A percentile compares a stretch with the other conserved stretches of the same genome.
phyloP scores from a whole-genome alignment of 768 basidiomycete genomes.

The Lactarius psammicola region DNA sequence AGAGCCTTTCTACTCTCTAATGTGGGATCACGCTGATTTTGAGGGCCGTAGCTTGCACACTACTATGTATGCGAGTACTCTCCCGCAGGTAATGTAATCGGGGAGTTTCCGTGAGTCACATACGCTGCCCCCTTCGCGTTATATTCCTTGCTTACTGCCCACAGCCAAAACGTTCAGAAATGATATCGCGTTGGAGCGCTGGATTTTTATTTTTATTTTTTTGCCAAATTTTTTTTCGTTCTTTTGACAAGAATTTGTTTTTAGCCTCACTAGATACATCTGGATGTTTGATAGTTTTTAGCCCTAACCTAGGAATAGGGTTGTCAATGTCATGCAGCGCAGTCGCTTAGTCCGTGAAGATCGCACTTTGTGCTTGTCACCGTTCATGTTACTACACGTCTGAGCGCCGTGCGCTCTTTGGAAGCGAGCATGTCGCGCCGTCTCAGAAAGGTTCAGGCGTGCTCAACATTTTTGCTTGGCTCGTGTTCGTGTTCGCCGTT shows the following conservation, averaged over 20 bases:
- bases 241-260: not conserved
- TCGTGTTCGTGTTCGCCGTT: conserved; percentile 41
- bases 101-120: conserved; percentile 55
- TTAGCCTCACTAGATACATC: conserved; percentile 16
- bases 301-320: conserved; percentile 18
- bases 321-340: not conserved
- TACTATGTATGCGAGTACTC: conserved; percentile 72
- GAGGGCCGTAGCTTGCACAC: conserved; percentile 45
- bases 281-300: conserved; percentile 16
- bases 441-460: conserved; percentile 19
- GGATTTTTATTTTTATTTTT: not conserved
- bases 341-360: not conserved
- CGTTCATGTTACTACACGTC: not conserved
- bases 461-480: conserved; percentile 39
- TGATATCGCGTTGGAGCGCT: conserved; percentile 1
- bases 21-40: conserved; percentile 5
- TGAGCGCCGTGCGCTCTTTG: conserved; percentile 3
- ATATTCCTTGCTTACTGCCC: not conserved
- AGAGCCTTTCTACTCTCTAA: not conserved
- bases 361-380: not conserved
- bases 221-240: not conserved
- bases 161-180: conserved; percentile 36
- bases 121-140: not conserved
- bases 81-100: conserved; percentile 61
- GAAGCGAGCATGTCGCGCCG: conserved; percentile 15